Base-by-base conservation (phyloP, 2,329 filamentous ascomycete genomes). In the Calonectria leucothoes region DNA sequence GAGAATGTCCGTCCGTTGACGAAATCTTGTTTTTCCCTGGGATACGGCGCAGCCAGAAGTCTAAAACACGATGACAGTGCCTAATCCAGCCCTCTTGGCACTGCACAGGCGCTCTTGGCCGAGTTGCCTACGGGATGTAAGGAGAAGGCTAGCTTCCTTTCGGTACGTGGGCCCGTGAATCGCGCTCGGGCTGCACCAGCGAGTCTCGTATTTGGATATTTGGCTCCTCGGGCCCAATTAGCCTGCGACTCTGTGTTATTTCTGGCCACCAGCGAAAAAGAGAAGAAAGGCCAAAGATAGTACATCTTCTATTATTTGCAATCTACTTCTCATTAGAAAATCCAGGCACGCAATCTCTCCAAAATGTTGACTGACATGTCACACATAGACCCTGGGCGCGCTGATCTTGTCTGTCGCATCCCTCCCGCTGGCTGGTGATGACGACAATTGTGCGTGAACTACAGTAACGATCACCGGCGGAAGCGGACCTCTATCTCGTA, bases 171-270 rank as follows among this genome's bases (percentile, higher is more conserved):
- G n/a, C 55, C 55, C 42, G 42, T n/a, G 42, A 45, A 45, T 45
- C 42, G 42, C 42, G 33, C 55, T 61, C 35, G 35, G 35, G 55
- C 55, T 59, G 14, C 33, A 14, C 55, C 55, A 59, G 14, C 52
- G 3, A 61, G 35, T 61, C 55, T 61, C 55, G 55, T 61, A 61
- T 61, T 61, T 27, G 55, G 55, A 61, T 61, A 61, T 61, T 61
- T 45, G 42, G 55, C 33, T 39, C 12, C 20, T 10, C 4, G 12
- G 55, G 23, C 55, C 33, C 55, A 61, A 61, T 61, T 61, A 61
- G 35, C 55, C 55, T 61, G 55, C 55, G 23, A 61, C 55, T 61
- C 55, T 39, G 31, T 45, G 55, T 61, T 39, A 61, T 61, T 37
- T 61, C 55, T 37, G 12, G 35, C 55, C 33, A 39, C 37, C 35